These are phyloP conservation scores for Emergomyces orientalis DNA, from an alignment of 2,329 filamentous ascomycete species.

Conservation along the genomic window DNA sequence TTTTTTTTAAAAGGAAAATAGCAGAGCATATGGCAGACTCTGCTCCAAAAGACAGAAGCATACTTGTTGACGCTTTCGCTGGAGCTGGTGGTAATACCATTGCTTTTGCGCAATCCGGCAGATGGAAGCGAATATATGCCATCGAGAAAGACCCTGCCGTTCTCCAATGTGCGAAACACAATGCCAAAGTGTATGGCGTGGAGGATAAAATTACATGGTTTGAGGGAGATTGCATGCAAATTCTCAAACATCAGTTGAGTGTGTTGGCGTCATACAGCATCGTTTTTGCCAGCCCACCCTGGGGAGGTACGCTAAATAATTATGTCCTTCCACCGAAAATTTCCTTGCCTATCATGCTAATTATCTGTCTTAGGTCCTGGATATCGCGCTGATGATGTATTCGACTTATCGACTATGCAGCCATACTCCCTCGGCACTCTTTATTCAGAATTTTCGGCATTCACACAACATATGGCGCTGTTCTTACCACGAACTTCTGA, in stretches of 20 bases:
- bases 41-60: conserved; percentile 47
- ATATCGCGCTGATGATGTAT: conserved; percentile 59
- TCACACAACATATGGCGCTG: conserved; percentile 53
- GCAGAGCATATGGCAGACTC: conserved; percentile 58
- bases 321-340: background rate
- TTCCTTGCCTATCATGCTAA: conserved; percentile 5
- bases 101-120: conserved; percentile 72
- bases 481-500: conserved; percentile 83
- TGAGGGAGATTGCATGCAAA: conserved; percentile 74
- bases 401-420: conserved; percentile 76
- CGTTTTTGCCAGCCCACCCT: conserved; percentile 64
- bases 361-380: conserved; percentile 43
- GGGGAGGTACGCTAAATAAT: conserved; percentile 50
- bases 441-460: conserved; percentile 49
- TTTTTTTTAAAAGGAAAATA: conserved; percentile 51
- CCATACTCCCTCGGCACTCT: conserved; percentile 66
- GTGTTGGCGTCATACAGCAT: conserved; percentile 44
- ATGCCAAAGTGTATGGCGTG: conserved; percentile 78
- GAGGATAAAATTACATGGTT: conserved; percentile 73
- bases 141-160: conserved; percentile 76
- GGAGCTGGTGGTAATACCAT: conserved; percentile 92
- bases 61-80: conserved; percentile 79
- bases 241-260: conserved; percentile 46
- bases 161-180: conserved; percentile 83
- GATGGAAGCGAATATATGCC: conserved; percentile 76